A percentile compares a stretch with the other conserved stretches of the same genome.
Conservation (phyloP, 805 yeast genomes). For the Candida schatavii region DNA sequence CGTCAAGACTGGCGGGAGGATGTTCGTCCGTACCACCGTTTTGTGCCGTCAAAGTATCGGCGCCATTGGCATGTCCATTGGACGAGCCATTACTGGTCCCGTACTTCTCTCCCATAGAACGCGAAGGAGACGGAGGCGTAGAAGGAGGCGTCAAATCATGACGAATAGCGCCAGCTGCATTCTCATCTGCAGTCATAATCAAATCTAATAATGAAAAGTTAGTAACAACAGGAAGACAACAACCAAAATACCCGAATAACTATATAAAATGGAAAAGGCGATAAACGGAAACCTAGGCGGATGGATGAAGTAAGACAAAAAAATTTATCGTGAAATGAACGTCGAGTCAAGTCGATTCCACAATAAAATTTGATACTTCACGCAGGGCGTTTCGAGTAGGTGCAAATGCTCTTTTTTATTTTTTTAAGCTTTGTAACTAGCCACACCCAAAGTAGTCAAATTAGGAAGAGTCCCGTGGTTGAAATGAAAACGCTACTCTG, state of each 20-base stretch:
- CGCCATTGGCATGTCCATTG: background rate
- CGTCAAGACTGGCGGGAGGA: background rate
- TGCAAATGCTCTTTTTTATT: too few species aligned
- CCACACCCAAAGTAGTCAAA: background rate
- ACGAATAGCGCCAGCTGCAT: background rate
- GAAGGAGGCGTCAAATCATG: conserved; percentile 8
- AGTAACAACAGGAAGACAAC: too few species aligned
- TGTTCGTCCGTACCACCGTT: background rate
- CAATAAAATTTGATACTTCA: too few species aligned
- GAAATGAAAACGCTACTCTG: too few species aligned
- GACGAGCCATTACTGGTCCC: background rate
- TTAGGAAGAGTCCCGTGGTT: background rate
- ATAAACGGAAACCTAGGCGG: too few species aligned
- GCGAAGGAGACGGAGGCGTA: conserved; percentile 6
- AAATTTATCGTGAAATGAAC: too few species aligned
- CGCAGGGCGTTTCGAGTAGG: too few species aligned
- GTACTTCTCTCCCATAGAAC: conserved; percentile 4
- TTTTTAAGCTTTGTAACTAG: background rate
- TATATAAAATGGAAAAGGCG: too few species aligned
- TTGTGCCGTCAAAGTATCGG: background rate
- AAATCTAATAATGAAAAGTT: too few species aligned
- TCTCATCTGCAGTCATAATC: conserved; percentile 2
- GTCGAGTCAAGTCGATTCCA: too few species aligned
- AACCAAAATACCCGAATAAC: too few species aligned
- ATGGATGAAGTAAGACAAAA: too few species aligned